A percentile compares a stretch with the other conserved stretches of the same genome.
Conservation (phyloP, 495 filamentous ascomycete genomes). For the Sphaerosporella brunnea region DNA sequence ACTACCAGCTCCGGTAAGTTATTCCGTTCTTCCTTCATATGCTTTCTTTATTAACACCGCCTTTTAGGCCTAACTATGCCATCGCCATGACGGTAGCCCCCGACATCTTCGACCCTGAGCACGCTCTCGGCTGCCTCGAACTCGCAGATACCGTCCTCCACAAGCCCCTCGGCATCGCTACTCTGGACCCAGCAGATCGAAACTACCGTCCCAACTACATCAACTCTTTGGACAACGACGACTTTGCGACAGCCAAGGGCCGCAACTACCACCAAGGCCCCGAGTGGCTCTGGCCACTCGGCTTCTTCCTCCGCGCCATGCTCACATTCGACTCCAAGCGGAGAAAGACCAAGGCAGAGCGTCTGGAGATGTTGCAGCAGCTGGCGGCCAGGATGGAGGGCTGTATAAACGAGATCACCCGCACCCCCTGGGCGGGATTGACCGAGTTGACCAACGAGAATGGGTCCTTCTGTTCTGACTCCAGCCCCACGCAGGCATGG, state of each 20-base stretch:
- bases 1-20: slow-evolving; percentile 75
- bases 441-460: slow-evolving; percentile 85
- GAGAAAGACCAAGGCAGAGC: slow-evolving; percentile 40
- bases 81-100: slow-evolving; percentile 92
- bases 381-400: slow-evolving; percentile 63
- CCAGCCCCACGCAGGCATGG: slow-evolving; percentile 90
- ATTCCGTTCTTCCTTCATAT: not conserved
- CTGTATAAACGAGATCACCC: slow-evolving; percentile 59
- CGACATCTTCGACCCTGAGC: slow-evolving; percentile 58
- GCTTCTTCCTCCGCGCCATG: slow-evolving; percentile 81
- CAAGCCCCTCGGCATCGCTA: slow-evolving; percentile 88
- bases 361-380: slow-evolving; percentile 83
- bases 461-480: slow-evolving; percentile 69
- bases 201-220: slow-evolving; percentile 90
- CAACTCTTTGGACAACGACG: slow-evolving; percentile 79
- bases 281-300: slow-evolving; percentile 97
- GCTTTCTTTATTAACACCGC: not conserved
- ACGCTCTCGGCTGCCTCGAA: slow-evolving; percentile 60
- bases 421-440: slow-evolving; percentile 75
- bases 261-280: slow-evolving; percentile 97
- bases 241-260: slow-evolving; percentile 81
- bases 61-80: slow-evolving; percentile 52
- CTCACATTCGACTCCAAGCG: slow-evolving; percentile 75
- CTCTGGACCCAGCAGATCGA: slow-evolving; percentile 74
- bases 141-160: slow-evolving; percentile 60